Percentiles rank a stretch among this genome's conserved stretches.
Conservation (phyloP, 1,284 basidiomycete genomes). For the Abortiporus biennis region DNA sequence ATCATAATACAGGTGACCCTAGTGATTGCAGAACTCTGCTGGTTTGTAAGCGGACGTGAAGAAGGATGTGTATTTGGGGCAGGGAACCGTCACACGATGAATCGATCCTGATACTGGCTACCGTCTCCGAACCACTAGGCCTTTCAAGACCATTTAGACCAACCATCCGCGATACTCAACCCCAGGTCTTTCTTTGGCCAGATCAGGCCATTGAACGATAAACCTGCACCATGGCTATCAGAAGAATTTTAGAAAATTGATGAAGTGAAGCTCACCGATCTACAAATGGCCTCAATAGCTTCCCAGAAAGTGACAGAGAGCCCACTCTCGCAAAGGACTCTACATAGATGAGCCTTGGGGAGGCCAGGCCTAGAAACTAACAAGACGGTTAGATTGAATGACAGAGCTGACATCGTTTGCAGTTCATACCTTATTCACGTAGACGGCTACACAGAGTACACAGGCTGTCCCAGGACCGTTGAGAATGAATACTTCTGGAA, state of each 20-base stretch:
- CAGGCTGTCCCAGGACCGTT: constrained; percentile 97
- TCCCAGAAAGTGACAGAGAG: constrained; percentile 81
- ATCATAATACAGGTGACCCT: too few species aligned
- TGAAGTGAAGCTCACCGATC: constrained; percentile 53
- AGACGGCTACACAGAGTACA: constrained; percentile 68
- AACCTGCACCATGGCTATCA: constrained; percentile 45
- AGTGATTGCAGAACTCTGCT: too few species aligned
- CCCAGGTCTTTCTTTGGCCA: constrained; percentile 34
- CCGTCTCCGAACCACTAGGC: too few species aligned
- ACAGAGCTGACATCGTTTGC: constrained; percentile 3
- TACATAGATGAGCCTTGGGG: constrained; percentile 81
- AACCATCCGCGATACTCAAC: constrained; percentile 59
- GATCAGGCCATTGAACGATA: constrained; percentile 80
- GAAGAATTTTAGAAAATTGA: constrained; percentile 1
- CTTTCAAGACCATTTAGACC: constrained; percentile 46
- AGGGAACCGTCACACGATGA: too few species aligned
- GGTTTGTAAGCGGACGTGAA: too few species aligned
- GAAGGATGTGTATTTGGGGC: too few species aligned
- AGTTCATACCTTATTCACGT: constrained; percentile 67
- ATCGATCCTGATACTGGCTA: too few species aligned
- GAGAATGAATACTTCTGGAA: constrained; percentile 78
- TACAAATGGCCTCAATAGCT: constrained; percentile 73
- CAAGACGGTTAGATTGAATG: constrained; percentile 7
- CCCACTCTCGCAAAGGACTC: constrained; percentile 93
- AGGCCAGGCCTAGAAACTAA: constrained; percentile 71